Base-by-base conservation (phyloP, 352 stramenopile species). In the Phytophthora citricola region DNA sequence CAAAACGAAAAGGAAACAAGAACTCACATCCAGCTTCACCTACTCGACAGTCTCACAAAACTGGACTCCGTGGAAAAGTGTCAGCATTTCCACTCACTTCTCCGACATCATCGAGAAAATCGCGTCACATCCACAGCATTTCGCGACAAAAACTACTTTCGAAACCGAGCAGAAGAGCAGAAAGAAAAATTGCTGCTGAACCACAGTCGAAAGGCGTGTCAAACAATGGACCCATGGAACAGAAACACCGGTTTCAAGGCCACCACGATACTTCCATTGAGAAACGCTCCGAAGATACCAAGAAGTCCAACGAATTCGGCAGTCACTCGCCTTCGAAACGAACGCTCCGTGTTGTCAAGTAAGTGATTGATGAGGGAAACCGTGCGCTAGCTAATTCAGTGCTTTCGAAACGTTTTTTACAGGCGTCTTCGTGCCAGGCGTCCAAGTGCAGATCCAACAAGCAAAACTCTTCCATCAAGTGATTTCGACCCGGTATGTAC, bases 291-390 rank as follows among this genome's bases (percentile, higher is more conserved):
- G 11, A 40, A 15, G 22, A 20, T 53, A 24, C 15, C 2, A 66
- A 63, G 20, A 65, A 67, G 43, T 36, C 39, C 34, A 50, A 26
- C 27, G 46, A 66, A 39, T 47, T 47, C 27, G 27, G 39, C 22
- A 65, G 69, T 11, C 49, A 53, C 29, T 78, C 68, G 10, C 58
- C 63, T 5, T 66, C 64, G 12, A 83, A 83, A 56, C 61, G 64
- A 14, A 78, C 53, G 36, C 31, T 71, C 39, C 51, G 31, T 6
- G 56, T 51, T 34, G 54, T 75, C 38, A 71, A 73, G 76, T 85
- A 63, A 27, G 38, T 57, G 20, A 6, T 7, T 24, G 0, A 46
- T n/a, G 20, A 17, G 6, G 40, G 2, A 52, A 12, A 8, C n/a
- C 11, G 8, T 20, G 41, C 31, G 17, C 29, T 10, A 3, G 29